Percentiles rank a stretch among this genome's conserved stretches.
These are phyloP conservation scores for Insectozyma bohioensis DNA, from an alignment of 1,139 yeast genomes.

Conservation along the genomic window DNA sequence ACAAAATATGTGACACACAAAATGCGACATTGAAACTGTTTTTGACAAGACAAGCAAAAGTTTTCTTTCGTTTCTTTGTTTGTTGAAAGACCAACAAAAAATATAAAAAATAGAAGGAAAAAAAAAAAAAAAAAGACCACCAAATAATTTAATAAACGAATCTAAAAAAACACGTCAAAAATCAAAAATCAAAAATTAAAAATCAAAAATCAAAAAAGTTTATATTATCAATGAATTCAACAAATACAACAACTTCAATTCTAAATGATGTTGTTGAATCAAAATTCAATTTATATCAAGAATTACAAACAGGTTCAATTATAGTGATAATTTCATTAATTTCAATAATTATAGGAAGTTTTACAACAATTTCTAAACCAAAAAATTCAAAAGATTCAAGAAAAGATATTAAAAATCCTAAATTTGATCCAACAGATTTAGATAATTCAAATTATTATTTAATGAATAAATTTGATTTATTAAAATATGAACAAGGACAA, in stretches of 20 bases:
- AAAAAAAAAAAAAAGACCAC: too few species aligned
- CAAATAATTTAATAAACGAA: too few species aligned
- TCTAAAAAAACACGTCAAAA: too few species aligned
- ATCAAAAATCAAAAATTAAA: too few species aligned
- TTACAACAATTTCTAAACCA: constrained; percentile 45
- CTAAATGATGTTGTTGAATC: too few species aligned
- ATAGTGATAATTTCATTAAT: constrained; percentile 2
- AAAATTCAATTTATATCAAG: constrained; percentile 1
- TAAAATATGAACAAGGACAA: constrained; percentile 5
- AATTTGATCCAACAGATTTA: constrained; percentile 49
- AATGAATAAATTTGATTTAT: constrained; percentile 19
- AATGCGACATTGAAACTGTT: too few species aligned
- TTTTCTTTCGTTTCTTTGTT: too few species aligned
- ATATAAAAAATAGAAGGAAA: too few species aligned
- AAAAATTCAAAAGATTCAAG: constrained; percentile 42
- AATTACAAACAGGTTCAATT: neutral
- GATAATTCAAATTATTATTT: constrained; percentile 23
- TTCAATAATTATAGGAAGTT: constrained; percentile 36
- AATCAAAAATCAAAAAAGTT: too few species aligned
- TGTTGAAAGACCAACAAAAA: too few species aligned
- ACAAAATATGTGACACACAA: too few species aligned
- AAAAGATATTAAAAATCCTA: constrained; percentile 26
- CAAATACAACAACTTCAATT: neutral
- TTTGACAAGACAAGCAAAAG: too few species aligned
- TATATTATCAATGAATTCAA: constrained; percentile 5